Base-by-base conservation (phyloP, 164 flowering plant genomes). In the Dillenia turbinata region DNA sequence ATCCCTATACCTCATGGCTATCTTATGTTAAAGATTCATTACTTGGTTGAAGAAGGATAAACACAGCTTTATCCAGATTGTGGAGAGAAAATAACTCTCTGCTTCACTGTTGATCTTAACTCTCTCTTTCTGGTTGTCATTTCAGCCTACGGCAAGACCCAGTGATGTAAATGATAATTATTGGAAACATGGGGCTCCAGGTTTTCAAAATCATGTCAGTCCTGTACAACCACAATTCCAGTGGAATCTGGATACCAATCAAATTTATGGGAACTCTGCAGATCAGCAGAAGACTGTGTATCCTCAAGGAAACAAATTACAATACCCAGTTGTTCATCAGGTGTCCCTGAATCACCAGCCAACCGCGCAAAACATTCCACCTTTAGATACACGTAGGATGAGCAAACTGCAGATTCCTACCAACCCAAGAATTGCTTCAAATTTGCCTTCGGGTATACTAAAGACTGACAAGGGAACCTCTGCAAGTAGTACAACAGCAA, bases 351-450 rank as follows among this genome's bases (percentile, higher is more conserved):
- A 49, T 73, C 77, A 79, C 62, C 87, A 71, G 55, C 43, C 76
- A 68, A 71, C 87, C 40, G 60, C 73, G 54, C 92, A 78, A 78
- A 61, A 76, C 62, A 70, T 68, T 81, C 70, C 84, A 65, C 69
- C 87, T 66, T 49, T 72, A 66, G 97, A 89, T 78, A 63, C 89
- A 47, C 77, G 74, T 22, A 77, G 83, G 67, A 83, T 72, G 64
- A 81, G 76, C 86, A 89, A 80, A 71, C 12, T 94, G 72, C 97
- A 94, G 88, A 89, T 94, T 65, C 90, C 85, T 60, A 88, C 92
- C 57, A 94, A 94, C 70, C 97, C 97, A 60, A 88, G 96, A 85
- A 91, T 91, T 73, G 87, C 92, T 69, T 79, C 96, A 59, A 83
- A 75, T 79, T 67, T 91, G 77, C 65, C 84, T 24, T 53, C 79